Evolutionary conservation across 495 filamentous ascomycete genomes (phyloP).

Genomic region (Xylaria nigripes): DNA sequence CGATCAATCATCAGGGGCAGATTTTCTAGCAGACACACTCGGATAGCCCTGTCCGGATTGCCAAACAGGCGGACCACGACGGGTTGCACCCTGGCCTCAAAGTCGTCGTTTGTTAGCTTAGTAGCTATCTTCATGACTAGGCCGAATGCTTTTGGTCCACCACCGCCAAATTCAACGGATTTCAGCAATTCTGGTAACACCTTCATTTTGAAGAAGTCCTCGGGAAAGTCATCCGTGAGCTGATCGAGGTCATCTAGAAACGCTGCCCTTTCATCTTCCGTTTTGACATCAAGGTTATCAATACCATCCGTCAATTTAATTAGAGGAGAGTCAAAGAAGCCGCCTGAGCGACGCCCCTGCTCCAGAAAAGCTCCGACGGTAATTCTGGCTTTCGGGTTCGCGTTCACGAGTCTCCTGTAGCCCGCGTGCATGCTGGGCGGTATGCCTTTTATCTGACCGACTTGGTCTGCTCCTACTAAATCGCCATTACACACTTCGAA

Average conservation of each 20-base stretch:
- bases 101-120: conserved; percentile 84
- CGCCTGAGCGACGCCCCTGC: conserved; percentile 71
- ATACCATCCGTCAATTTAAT: conserved; percentile 88
- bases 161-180: conserved; percentile 93
- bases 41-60: conserved; percentile 84
- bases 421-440: conserved; percentile 79
- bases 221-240: conserved; percentile 86
- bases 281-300: conserved; percentile 84
- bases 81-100: conserved; percentile 73
- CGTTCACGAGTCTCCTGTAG: conserved; percentile 78
- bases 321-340: conserved; percentile 86
- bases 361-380: conserved; percentile 83
- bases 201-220: conserved; percentile 97
- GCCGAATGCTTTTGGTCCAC: conserved; percentile 82
- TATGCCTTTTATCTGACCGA: conserved; percentile 75
- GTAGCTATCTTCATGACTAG: conserved; percentile 83
- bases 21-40: conserved; percentile 86
- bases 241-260: conserved; percentile 83
- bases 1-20: conserved; percentile 86
- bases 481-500: conserved; percentile 87
- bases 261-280: conserved; percentile 70
- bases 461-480: conserved; percentile 63
- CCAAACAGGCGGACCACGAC: conserved; percentile 81
- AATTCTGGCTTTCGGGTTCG: conserved; percentile 80
- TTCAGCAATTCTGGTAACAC: conserved; percentile 92